Evolutionary conservation across 1,284 basidiomycete genomes (phyloP).

Genomic region (Moniliella sp.): DNA sequence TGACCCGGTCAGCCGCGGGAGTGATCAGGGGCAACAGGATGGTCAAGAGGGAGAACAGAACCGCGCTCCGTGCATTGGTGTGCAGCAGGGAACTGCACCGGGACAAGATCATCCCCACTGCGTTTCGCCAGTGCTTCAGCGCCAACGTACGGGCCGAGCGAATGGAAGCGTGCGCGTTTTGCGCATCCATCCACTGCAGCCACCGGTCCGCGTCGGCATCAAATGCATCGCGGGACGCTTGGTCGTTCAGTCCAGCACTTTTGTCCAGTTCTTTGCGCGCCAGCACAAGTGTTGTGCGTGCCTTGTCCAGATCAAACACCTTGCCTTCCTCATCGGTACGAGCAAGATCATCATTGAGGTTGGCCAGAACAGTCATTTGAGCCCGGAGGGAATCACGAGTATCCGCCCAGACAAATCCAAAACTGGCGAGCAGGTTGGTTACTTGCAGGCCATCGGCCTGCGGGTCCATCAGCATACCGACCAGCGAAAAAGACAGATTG

Average conservation of each 20-base stretch:
- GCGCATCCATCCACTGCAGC: constrained; percentile 18
- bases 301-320: constrained; percentile 52
- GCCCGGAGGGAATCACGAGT: constrained; percentile 36
- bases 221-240: constrained; percentile 16
- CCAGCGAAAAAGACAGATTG: constrained; percentile 18
- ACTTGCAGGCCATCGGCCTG: constrained; percentile 38
- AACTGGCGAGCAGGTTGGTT: constrained; percentile 61
- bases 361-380: constrained; percentile 45
- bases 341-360: constrained; percentile 55
- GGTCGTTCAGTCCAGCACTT: constrained; percentile 12
- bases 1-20: constrained; percentile 41
- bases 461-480: constrained; percentile 20
- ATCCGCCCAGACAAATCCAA: constrained; percentile 76
- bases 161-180: constrained; percentile 23
- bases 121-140: constrained; percentile 22
- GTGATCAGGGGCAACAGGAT: constrained; percentile 20
- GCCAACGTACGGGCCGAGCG: constrained; percentile 12
- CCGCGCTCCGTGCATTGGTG: constrained; percentile 11
- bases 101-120: constrained; percentile 22
- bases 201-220: constrained; percentile 15
- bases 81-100: constrained; percentile 15
- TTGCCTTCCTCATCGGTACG: too few relatives aligned
- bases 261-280: constrained; percentile 13
- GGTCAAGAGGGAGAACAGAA: constrained; percentile 23
- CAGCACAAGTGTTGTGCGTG: constrained; percentile 38